Evolutionary conservation across 305 asterid genomes (phyloP).

Genomic region (Monarda citriodora): DNA sequence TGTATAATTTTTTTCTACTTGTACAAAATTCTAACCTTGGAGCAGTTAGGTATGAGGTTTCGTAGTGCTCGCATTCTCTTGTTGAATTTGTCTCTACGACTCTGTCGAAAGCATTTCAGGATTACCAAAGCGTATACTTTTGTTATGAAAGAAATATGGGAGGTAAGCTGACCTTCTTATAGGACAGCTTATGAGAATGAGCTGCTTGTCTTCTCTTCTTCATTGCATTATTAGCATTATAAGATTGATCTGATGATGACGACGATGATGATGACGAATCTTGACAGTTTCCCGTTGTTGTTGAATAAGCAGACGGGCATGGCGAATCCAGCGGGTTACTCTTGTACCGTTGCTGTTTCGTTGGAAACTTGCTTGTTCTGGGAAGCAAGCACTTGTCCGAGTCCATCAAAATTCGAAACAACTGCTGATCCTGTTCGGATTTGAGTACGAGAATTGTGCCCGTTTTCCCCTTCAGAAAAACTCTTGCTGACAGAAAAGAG

Average conservation of each 20-base stretch:
- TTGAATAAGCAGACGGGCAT: too few species aligned
- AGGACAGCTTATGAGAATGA: not conserved
- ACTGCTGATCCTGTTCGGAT: too few species aligned
- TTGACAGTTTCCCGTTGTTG: not conserved
- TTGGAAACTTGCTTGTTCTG: too few species aligned
- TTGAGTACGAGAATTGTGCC: too few species aligned
- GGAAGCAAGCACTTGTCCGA: not conserved
- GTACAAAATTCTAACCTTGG: slow-evolving; percentile 11
- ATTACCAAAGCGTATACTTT: not conserved
- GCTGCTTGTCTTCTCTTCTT: not conserved
- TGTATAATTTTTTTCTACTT: not conserved
- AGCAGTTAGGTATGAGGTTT: slow-evolving; percentile 21
- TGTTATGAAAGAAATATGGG: not conserved
- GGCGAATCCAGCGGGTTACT: too few species aligned
- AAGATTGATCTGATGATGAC: too few species aligned
- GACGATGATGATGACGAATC: not conserved
- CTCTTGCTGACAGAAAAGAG: too few species aligned
- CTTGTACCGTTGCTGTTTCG: too few species aligned
- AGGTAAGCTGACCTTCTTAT: not conserved
- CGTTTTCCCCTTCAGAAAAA: too few species aligned
- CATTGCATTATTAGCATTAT: not conserved
- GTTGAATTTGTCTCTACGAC: slow-evolving; percentile 9
- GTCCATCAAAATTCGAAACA: not conserved
- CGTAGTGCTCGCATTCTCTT: slow-evolving; percentile 11
- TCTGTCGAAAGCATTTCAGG: slow-evolving; percentile 7